Evolutionary conservation across 179 eudicot genomes (phyloP), one percentile per base, ranked within the genome.

Genomic region (Beta macrorhiza): DNA sequence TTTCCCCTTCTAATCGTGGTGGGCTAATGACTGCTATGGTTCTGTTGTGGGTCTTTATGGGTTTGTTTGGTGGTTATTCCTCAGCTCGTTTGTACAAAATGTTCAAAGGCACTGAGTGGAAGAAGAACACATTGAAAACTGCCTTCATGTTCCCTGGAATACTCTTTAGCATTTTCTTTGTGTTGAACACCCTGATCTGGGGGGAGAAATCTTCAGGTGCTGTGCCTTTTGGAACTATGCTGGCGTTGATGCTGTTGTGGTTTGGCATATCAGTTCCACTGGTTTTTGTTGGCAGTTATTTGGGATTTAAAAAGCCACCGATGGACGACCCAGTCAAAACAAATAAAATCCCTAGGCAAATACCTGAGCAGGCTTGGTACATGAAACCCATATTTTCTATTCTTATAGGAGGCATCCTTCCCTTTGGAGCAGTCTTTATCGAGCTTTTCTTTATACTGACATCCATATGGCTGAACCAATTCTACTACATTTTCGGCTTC

Each of bases 1-100:
- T 88, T 69, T 88, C 91, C 25, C 91, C 91, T 65, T 88, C 91
- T 79, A 88, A 88, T 86, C 91, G 90, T 22, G 91, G 91, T 42
- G 91, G 91, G 29, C 91, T 88, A 25, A 88, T 88, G 91, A 88
- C 89, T 25, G 89, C 91, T 67, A 78, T 86, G 89, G 85, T 88
- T 74, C 83, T 88, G 37, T 83, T 88, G 20, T 88, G 87, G 87
- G 91, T 85, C 64, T 88, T 88, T 81, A 88, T 88, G 91, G 91
- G 91, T 55, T 49, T 88, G 7, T 83, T 86, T 64, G 91, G 89
- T 52, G 91, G 91, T 62, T 88, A 88, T 64, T 83, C 91, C 69
- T 88, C 91, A 47, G 70, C 91, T 9, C 85, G 88, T 10, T 76
- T 88, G 29, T 88, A 88, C 88, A 88, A 86, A 62, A 88, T 88